These are phyloP conservation scores for Cystobasidium pallidum DNA, from an alignment of 1,284 basidiomycete species.

Conservation along the genomic window DNA sequence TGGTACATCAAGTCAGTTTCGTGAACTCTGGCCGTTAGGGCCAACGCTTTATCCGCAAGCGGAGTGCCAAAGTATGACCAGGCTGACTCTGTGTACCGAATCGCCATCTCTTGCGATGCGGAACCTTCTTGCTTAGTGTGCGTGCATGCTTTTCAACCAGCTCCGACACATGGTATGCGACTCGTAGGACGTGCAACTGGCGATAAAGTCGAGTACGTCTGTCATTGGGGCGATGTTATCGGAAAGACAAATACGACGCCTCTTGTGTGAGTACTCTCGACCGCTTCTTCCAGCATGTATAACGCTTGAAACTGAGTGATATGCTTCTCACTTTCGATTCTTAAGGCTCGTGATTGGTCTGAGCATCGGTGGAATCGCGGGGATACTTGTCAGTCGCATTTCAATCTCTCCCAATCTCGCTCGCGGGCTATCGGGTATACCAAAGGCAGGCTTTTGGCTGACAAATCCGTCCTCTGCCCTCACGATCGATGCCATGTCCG, in stretches of 20 bases:
- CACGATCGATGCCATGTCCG: too few relatives aligned
- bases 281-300: too few relatives aligned
- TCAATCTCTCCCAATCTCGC: too few relatives aligned
- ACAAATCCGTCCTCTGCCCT: background rate
- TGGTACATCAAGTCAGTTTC: background rate
- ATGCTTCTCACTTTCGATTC: background rate
- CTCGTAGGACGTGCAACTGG: background rate
- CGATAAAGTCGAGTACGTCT: background rate
- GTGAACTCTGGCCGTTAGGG: background rate
- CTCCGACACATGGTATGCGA: background rate
- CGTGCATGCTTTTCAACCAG: background rate
- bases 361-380: slow-evolving; percentile 16
- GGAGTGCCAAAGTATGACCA: too few relatives aligned
- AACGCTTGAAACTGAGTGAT: background rate
- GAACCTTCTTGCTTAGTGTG: background rate
- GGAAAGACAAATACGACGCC: slow-evolving; percentile 24
- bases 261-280: slow-evolving; percentile 26
- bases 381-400: slow-evolving; percentile 28
- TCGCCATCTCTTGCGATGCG: background rate
- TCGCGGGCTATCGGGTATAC: too few relatives aligned
- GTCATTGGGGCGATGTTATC: slow-evolving; percentile 28
- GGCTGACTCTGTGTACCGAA: too few relatives aligned
- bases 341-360: slow-evolving; percentile 34
- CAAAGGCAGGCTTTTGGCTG: background rate
- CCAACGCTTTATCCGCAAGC: too few relatives aligned